phyloP scores from a whole-genome alignment of 768 basidiomycete species.

The Suillus subluteus region DNA sequence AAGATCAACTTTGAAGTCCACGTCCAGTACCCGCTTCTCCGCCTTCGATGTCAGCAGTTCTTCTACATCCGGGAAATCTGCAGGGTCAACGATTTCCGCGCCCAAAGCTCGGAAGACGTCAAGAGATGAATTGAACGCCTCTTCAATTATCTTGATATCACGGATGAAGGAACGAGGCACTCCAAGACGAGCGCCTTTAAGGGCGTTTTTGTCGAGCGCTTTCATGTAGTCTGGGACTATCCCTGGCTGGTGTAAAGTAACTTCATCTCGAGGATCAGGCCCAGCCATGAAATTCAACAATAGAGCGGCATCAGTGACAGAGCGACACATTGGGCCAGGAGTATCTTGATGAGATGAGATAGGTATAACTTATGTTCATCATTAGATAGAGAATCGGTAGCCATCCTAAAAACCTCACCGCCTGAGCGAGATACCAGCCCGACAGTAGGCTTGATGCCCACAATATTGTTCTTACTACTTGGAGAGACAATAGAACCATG shows the following conservation, averaged over 20 bases:
- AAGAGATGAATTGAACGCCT: neutral
- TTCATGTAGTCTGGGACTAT: neutral
- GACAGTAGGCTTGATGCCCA: neutral
- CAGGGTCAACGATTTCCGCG: constrained; percentile 47
- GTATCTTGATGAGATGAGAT: neutral
- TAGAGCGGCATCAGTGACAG: neutral
- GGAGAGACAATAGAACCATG: constrained; percentile 48
- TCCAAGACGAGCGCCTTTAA: neutral
- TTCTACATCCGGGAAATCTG: constrained; percentile 51
- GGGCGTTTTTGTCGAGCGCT: neutral
- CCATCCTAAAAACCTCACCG: neutral
- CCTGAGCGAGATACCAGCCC: neutral
- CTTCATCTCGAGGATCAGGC: neutral
- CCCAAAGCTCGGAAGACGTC: neutral
- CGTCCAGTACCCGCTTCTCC: constrained; percentile 54
- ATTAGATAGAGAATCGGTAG: neutral
- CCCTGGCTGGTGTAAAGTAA: neutral
- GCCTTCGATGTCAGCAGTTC: constrained; percentile 51
- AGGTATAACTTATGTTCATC: neutral
- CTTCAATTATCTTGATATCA: neutral
- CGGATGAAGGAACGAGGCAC: neutral
- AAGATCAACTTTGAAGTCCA: constrained; percentile 58
- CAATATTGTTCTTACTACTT: constrained; percentile 40
- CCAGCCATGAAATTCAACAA: neutral
- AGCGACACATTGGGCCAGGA: neutral